Base-by-base conservation (phyloP, 768 basidiomycete species). In the Candolleomyces efflorescens region DNA sequence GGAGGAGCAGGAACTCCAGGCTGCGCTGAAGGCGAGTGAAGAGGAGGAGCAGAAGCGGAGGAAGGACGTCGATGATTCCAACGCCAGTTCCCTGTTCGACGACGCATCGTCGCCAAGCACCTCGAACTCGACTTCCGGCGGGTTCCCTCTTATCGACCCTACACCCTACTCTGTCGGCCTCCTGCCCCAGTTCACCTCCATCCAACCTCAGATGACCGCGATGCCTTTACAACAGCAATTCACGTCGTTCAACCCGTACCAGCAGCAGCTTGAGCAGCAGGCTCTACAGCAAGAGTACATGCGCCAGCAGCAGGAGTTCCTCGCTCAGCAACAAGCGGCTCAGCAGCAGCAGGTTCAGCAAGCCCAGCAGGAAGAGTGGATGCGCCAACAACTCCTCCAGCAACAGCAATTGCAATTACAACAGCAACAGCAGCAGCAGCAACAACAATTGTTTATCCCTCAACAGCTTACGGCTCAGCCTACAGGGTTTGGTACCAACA, bases 181-280 rank as follows among this genome's bases (percentile, higher is more conserved):
- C 24, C 83, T 84, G 59, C 82, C 78, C 5, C 79, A 81, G 62
- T 77, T 67, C 56, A 80, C 78, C 5, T 63, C 75, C 41, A 62
- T 92, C 26, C 90, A 92, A 67, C 88, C 90, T 1, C 93, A 94
- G 64, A 67, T 93, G 51, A 89, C 80, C 12, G 65, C 32, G 32
- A 32, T 32, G 32, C 32, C 32, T 32, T 11, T 93, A 46, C 89
- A 89, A 63, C 90, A 90, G 0, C 94, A 95, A 65, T 92, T 90
- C 69, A 94, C 92, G 7, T 86, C 90, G 0, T 98, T 93, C 80
- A 98, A 98, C 70, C 92, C 92, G 0, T 94, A 92, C 62, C 90
- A 92, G 67, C 93, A 94, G 69, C 95, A 95, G 68, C 84, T 89
- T 48, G 90, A 95, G 65, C 93, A 95, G 64, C 93, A 96, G 70